Conservation (phyloP, 2,329 filamentous ascomycete genomes). For the Fusarium pininemorale region DNA sequence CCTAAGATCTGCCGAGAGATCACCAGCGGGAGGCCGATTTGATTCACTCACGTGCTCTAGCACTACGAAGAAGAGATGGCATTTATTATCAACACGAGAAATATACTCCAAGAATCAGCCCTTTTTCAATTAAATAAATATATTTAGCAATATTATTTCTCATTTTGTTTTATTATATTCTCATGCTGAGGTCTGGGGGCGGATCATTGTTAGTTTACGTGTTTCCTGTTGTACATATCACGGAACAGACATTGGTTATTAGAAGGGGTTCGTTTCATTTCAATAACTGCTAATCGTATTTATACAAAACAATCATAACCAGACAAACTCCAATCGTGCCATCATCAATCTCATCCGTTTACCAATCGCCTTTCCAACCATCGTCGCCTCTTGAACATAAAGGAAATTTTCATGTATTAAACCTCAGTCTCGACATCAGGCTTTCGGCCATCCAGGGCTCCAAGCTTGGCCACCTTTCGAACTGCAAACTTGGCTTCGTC, state of each 20-base stretch:
- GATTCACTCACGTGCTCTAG: constrained; percentile 17
- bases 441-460: constrained; percentile 81
- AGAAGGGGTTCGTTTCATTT: neutral
- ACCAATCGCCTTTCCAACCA: neutral
- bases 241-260: neutral
- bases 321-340: constrained; percentile 23
- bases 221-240: neutral
- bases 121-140: neutral
- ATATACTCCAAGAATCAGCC: neutral
- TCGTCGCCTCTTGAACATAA: neutral
- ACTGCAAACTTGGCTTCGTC: constrained; percentile 84
- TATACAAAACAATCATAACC: constrained; percentile 15
- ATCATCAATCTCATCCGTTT: constrained; percentile 28
- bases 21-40: neutral
- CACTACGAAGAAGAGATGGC: neutral
- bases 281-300: constrained; percentile 18
- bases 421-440: constrained; percentile 88
- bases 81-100: neutral
- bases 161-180: neutral
- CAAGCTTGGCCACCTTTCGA: constrained; percentile 77
- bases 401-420: constrained; percentile 40
- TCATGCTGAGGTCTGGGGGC: too few species aligned
- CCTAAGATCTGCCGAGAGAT: neutral
- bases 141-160: neutral
- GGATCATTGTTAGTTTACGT: neutral